These are phyloP conservation scores for Halenospora varia DNA, from an alignment of 495 filamentous ascomycete species.

Conservation along the genomic window DNA sequence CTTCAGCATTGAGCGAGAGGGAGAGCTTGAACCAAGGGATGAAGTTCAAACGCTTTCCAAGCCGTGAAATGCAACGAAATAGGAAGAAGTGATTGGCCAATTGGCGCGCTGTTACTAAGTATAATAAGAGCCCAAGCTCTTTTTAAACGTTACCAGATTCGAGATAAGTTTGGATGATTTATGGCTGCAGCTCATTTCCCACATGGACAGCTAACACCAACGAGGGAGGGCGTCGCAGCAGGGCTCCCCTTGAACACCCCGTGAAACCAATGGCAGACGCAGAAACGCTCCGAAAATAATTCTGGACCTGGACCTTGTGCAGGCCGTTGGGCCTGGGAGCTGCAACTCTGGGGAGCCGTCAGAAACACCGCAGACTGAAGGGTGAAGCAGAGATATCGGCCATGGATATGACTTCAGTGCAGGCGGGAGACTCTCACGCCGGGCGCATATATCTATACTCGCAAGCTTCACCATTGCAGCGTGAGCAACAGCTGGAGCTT, in stretches of 20 bases:
- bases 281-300: neutral
- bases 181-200: slow-evolving; percentile 4
- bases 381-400: neutral
- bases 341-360: neutral
- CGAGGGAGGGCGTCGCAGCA: neutral
- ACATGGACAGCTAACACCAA: neutral
- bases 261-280: neutral
- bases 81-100: slow-evolving; percentile 3
- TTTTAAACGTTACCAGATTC: slow-evolving; percentile 4
- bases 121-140: neutral
- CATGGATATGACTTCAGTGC: neutral
- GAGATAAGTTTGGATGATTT: neutral
- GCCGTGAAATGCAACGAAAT: neutral
- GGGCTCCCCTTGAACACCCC: neutral
- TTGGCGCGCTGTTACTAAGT: slow-evolving; percentile 11
- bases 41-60: neutral
- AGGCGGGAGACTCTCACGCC: neutral
- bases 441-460: too few relatives aligned
- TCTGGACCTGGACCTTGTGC: neutral
- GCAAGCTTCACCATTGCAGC: neutral
- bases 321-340: neutral
- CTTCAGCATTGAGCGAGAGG: too few relatives aligned
- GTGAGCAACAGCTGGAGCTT: neutral
- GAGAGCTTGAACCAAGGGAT: slow-evolving; percentile 7
- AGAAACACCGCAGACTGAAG: neutral